Conservation (phyloP, 2,329 filamentous ascomycete species). For the Pyricularia pennisetigena region DNA sequence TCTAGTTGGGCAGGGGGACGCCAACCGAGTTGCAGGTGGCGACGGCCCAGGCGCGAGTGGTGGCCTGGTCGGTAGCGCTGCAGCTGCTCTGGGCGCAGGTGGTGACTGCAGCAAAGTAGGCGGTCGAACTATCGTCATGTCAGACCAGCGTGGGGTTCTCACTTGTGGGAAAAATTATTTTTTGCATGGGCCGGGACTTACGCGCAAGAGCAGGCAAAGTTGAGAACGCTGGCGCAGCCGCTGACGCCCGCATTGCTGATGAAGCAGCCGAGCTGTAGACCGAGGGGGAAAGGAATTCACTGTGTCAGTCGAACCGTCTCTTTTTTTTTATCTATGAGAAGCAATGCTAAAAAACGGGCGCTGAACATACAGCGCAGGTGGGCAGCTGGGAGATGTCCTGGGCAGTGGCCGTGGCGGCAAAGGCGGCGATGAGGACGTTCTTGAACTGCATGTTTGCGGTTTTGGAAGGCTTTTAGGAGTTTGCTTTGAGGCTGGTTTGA, state of each 20-base stretch:
- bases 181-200: too few relatives aligned
- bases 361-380: conserved; percentile 1
- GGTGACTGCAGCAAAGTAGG: background rate
- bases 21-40: conserved; percentile 2
- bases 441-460: conserved; percentile 4
- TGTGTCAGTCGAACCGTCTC: background rate
- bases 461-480: background rate
- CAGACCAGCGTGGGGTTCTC: too few relatives aligned
- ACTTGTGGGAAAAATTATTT: too few relatives aligned
- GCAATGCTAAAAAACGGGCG: background rate
- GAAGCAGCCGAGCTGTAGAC: conserved; percentile 1
- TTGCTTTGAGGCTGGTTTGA: background rate
- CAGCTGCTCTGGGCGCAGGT: background rate
- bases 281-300: background rate
- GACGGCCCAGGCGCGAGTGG: conserved; percentile 1
- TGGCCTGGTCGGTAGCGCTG: conserved; percentile 2
- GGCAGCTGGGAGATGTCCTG: conserved; percentile 6
- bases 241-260: background rate
- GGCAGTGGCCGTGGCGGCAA: conserved; percentile 2
- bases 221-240: conserved; percentile 3
- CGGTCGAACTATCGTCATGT: background rate
- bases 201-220: conserved; percentile 4
- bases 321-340: background rate
- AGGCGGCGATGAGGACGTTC: conserved; percentile 1
- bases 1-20: conserved; percentile 1